Conservation (phyloP, 164 flowering plant genomes). For the Magnolia changhungtana region DNA sequence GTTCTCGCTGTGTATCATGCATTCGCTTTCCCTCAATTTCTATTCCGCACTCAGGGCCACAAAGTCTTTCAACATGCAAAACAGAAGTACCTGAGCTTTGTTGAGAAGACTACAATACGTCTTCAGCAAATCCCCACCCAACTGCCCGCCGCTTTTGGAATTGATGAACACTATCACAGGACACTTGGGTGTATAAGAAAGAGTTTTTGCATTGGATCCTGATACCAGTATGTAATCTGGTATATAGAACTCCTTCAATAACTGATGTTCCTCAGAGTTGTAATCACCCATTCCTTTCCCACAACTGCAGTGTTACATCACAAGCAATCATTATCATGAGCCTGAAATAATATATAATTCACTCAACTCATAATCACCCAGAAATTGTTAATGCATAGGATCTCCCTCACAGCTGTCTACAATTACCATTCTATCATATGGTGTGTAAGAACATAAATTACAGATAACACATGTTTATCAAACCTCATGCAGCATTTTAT, state of each 20-base stretch:
- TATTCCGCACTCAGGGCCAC: too few relatives aligned
- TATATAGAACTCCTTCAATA: slow-evolving; percentile 49
- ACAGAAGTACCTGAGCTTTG: slow-evolving; percentile 50
- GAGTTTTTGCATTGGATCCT: slow-evolving; percentile 18
- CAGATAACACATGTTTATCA: too few relatives aligned
- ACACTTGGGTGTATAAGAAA: slow-evolving; percentile 35
- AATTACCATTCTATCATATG: background rate
- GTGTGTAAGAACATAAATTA: background rate
- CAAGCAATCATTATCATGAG: slow-evolving; percentile 6
- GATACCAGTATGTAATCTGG: slow-evolving; percentile 62
- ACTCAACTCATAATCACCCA: background rate
- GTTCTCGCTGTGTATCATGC: too few relatives aligned
- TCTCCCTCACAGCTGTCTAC: background rate
- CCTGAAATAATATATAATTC: background rate
- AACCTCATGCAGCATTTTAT: background rate
- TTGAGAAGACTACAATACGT: slow-evolving; percentile 63
- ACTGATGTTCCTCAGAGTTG: slow-evolving; percentile 9
- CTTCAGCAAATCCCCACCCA: slow-evolving; percentile 64
- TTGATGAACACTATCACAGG: slow-evolving; percentile 83
- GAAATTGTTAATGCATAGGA: background rate
- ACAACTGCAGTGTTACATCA: slow-evolving; percentile 23
- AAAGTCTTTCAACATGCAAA: too few relatives aligned
- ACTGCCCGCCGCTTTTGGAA: slow-evolving; percentile 83
- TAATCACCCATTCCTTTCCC: slow-evolving; percentile 29
- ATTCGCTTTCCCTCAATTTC: too few relatives aligned